Evolutionary conservation across 2,329 filamentous ascomycete species (phyloP), one percentile per base, ranked within the genome.

Genomic region (Fusarium longipes): DNA sequence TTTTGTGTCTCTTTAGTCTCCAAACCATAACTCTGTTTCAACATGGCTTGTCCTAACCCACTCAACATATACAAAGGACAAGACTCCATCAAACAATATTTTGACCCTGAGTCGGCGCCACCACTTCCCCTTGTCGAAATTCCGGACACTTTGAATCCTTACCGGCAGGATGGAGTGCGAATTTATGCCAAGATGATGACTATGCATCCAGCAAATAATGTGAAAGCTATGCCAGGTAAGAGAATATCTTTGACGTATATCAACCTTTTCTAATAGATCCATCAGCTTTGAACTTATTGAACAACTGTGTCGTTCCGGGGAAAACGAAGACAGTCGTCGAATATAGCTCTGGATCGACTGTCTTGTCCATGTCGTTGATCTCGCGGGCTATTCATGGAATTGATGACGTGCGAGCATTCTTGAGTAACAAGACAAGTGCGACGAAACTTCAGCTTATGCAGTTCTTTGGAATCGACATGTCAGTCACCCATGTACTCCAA

Each of bases 151-250:
- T 77, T 90, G 32, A 90, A 90, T 59, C 86, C 87, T 4, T 86
- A 83, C 63, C 79, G 82, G 20, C 65, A 81, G 25, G 82, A 89
- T 82, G 85, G 85, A 6, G 84, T 90, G 6, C 82, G 86, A 12
- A 87, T 90, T 51, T 89, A 88, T 65, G 87, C 87, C 35, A 89
- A 90, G 77, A 86, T 90, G 85, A 85, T 90, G 82, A 87, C 85
- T 3, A 85, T 85, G 79, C 85, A 87, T 68, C 87, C 88, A 1
- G 85, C 87, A 5, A 86, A 90, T 63, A 90, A 90, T 45, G 87
- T 90, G 67, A 90, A 90, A 72, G 82, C 84, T 3, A 82, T 90
- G 76, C 87, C 87, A 68, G 85, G 84, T 84, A 57, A 8, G 9
- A 12, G 3, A 14, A 11, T 3, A 14, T 2, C 5, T 12, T 18